Conservation (phyloP, 2,329 filamentous ascomycete species). For the Teratosphaeria nubilosa region DNA sequence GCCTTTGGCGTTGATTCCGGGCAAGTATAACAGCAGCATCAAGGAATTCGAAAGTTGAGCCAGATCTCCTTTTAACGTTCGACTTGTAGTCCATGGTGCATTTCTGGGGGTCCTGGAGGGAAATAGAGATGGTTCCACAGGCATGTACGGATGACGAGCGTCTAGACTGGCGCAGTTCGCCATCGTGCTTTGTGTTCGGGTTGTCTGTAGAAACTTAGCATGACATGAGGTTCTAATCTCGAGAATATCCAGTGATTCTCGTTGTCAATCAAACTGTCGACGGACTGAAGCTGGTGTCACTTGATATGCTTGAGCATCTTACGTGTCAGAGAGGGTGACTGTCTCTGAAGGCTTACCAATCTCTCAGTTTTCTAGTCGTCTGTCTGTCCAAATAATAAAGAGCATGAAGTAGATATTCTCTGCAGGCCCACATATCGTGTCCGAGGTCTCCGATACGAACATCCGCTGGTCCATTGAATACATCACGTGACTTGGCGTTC, state of each 20-base stretch:
- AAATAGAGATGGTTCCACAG: background rate
- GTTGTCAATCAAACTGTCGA: no score
- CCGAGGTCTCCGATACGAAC: background rate
- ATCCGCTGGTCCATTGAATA: background rate
- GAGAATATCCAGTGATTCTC: background rate
- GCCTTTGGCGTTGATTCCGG: conserved; percentile 65
- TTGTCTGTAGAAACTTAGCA: background rate
- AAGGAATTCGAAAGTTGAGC: conserved; percentile 50
- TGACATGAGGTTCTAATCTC: background rate
- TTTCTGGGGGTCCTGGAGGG: background rate
- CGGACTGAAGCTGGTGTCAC: no score
- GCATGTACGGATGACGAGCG: background rate
- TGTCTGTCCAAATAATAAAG: background rate
- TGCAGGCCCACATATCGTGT: background rate
- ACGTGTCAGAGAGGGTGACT: background rate
- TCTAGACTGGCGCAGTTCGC: background rate
- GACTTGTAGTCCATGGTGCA: background rate
- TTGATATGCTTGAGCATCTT: background rate
- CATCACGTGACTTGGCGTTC: background rate
- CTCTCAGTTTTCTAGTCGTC: no score
- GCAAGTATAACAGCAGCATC: conserved; percentile 48
- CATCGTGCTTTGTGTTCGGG: background rate
- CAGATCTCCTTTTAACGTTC: background rate
- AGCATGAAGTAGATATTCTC: background rate
- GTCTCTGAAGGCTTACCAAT: no score